A percentile compares a stretch with the other conserved stretches of the same genome.
phyloP scores from a whole-genome alignment of 1,284 basidiomycete species.

The Leucoagaricus sp. region DNA sequence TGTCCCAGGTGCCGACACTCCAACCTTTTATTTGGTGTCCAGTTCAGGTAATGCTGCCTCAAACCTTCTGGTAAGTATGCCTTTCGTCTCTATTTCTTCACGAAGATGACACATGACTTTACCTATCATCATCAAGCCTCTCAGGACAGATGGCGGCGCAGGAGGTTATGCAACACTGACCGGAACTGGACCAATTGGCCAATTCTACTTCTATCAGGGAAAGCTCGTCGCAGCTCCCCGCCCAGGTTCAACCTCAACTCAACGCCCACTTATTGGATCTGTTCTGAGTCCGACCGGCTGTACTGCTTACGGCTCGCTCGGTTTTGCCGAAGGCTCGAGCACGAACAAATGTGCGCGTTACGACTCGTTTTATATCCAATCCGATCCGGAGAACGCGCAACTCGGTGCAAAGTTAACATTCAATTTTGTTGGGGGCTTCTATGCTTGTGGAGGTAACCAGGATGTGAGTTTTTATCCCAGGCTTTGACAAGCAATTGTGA shows the following conservation, averaged over 20 bases:
- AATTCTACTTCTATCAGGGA: constrained; percentile 33
- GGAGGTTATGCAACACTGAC: constrained; percentile 24
- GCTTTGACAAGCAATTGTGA: neutral
- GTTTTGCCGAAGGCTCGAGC: constrained; percentile 24
- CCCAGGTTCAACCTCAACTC: neutral
- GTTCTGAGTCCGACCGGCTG: constrained; percentile 20
- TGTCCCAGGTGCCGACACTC: constrained; percentile 28
- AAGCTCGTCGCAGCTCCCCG: constrained; percentile 18
- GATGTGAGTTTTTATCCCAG: constrained; percentile 25
- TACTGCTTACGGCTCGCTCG: constrained; percentile 26
- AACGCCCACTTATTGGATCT: constrained; percentile 4
- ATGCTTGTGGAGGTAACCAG: constrained; percentile 26
- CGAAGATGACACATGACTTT: neutral
- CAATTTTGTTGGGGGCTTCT: constrained; percentile 32
- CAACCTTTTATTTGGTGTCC: constrained; percentile 33
- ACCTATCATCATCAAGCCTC: constrained; percentile 21
- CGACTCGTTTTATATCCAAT: constrained; percentile 28
- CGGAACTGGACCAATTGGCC: constrained; percentile 25
- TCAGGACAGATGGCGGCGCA: constrained; percentile 24
- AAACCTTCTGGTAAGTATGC: constrained; percentile 26
- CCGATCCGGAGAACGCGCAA: constrained; percentile 24
- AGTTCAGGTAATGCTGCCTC: constrained; percentile 18
- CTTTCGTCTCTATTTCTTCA: neutral
- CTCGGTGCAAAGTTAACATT: constrained; percentile 31
- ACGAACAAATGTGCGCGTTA: constrained; percentile 33